Evolutionary conservation across 148 eudicot genomes (phyloP), one percentile per base, ranked within the genome.

Genomic region (Suaeda aralocaspica): DNA sequence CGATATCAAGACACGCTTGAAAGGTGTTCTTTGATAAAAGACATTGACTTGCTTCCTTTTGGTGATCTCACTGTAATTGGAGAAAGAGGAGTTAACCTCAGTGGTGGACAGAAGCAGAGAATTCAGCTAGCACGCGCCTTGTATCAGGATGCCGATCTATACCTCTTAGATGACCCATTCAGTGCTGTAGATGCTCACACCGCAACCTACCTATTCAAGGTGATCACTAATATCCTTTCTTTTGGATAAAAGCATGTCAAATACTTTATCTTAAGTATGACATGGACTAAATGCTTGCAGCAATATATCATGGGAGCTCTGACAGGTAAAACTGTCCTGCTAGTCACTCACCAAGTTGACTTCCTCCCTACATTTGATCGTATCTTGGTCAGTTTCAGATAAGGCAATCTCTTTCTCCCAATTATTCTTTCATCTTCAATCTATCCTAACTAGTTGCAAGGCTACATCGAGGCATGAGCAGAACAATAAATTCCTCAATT

Each of bases 101-200:
- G 92, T 30, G 92, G 89, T 50, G 89, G 92, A 14, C 92, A 87
- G 73, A 87, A 83, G 69, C 87, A 87, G 58, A 68, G 92, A 65
- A 66, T 87, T 50, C 92, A 87, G 67, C 81, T 85, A 67, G 92
- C 92, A 7, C 84, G 89, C 14, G 87, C 92, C 8, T 70, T 87
- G 53, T 87, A 87, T 74, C 83, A 78, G 70, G 84, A 87, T 66
- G 85, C 92, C 34, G 92, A 87, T 58, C 68, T 81, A 11, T 87
- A 85, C 67, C 85, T 87, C 25, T 69, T 87, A 58, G 90, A 88
- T 74, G 93, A 88, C 76, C 93, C 93, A 25, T 85, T 88, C 69
- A 88, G 93, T n/a, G 88, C 93, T 22, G 84, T 88, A 33, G 94
- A 89, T 83, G 94, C 90, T 28, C 87, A 86, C 67, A 89, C 94